phyloP scores from a whole-genome alignment of 805 yeast genomes.

The Kazachstania viticola region DNA sequence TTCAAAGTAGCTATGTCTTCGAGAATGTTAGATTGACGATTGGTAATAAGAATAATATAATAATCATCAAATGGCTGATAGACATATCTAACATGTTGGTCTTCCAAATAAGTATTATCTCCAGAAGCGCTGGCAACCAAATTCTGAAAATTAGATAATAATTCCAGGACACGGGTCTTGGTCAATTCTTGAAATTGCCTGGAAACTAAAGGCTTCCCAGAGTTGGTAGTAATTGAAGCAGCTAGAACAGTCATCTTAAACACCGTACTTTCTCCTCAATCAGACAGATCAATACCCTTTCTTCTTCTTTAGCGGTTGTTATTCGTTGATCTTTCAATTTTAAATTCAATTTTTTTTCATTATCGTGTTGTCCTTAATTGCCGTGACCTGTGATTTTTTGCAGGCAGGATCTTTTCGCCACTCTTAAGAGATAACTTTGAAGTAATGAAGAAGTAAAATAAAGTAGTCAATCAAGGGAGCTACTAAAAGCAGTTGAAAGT shows the following conservation, averaged over 20 bases:
- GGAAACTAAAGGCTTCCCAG: constrained; percentile 84
- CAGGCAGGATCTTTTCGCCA: too few relatives aligned
- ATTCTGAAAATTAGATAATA: constrained; percentile 76
- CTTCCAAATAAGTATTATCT: constrained; percentile 92
- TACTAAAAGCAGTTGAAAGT: too few relatives aligned
- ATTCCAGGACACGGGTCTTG: constrained; percentile 74
- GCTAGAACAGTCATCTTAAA: constrained; percentile 80
- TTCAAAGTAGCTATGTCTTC: constrained; percentile 92
- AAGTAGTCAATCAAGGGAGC: too few relatives aligned
- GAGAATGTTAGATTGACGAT: constrained; percentile 79
- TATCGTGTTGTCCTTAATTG: too few relatives aligned
- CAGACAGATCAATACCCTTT: too few relatives aligned
- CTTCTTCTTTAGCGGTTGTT: too few relatives aligned
- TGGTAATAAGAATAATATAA: constrained; percentile 82
- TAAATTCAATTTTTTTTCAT: neutral
- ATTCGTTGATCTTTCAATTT: neutral
- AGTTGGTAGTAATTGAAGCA: constrained; percentile 86
- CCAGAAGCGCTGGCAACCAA: constrained; percentile 54
- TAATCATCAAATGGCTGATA: constrained; percentile 94
- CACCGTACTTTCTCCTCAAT: too few relatives aligned
- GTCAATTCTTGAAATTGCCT: constrained; percentile 83
- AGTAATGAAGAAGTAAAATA: too few relatives aligned
- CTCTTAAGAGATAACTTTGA: too few relatives aligned
- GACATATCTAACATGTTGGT: constrained; percentile 81
- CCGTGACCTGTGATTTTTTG: too few relatives aligned